Conservation (phyloP, 164 flowering plant species). For the Annona squamosa region DNA sequence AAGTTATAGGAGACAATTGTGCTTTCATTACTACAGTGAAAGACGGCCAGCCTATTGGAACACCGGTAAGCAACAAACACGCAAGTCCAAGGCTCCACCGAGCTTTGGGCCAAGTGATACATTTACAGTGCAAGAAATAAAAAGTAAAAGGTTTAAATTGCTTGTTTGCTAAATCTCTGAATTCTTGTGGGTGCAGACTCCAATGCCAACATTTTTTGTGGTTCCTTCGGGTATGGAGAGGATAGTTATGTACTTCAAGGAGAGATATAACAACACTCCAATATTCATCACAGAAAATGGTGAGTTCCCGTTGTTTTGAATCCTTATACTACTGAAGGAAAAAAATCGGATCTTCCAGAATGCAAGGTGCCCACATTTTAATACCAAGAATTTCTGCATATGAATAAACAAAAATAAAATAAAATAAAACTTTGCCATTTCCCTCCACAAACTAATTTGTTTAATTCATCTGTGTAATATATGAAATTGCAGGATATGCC, state of each 20-base stretch:
- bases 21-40: constrained; percentile 4
- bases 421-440: not conserved
- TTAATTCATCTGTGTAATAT: not conserved
- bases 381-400: not conserved
- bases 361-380: not conserved
- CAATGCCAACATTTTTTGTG: constrained; percentile 13
- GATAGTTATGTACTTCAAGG: constrained; percentile 14
- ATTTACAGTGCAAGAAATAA: not conserved
- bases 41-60: constrained; percentile 18
- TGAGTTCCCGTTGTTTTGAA: not conserved
- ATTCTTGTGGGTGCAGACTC: constrained; percentile 8
- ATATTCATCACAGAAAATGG: constrained; percentile 25
- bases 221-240: constrained; percentile 18
- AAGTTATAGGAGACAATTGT: not conserved
- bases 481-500: constrained; percentile 6
- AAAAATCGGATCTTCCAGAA: not conserved
- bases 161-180: not conserved
- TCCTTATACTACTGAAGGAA: not conserved
- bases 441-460: not conserved
- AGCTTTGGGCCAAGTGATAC: not conserved
- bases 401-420: not conserved
- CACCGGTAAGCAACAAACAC: not conserved
- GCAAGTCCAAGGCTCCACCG: not conserved
- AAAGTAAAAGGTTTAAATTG: not conserved
- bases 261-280: constrained; percentile 20